Conservation (phyloP, 2,329 filamentous ascomycete species). For the Chaetomiaceae sp. region DNA sequence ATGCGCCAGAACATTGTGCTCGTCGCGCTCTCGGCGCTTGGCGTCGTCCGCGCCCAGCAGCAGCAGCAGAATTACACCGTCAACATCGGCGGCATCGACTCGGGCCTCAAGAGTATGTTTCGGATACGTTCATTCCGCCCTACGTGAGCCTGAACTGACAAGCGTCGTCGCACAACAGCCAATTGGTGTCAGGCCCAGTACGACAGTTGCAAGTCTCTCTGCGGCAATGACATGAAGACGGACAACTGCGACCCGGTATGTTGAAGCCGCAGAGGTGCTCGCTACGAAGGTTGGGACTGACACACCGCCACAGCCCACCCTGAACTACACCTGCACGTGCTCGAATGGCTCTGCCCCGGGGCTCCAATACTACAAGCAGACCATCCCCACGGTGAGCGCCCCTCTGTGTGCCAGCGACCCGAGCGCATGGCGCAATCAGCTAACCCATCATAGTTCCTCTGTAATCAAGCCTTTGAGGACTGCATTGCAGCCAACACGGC, state of each 20-base stretch:
- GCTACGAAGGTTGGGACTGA: slow-evolving; percentile 4
- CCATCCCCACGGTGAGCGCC: slow-evolving; percentile 38
- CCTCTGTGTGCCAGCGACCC: not conserved
- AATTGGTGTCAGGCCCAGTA: slow-evolving; percentile 47
- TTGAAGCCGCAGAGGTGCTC: not conserved
- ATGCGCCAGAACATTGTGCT: slow-evolving; percentile 39
- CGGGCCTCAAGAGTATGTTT: slow-evolving; percentile 35
- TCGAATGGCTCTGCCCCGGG: slow-evolving; percentile 43
- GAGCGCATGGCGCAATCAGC: slow-evolving; percentile 2
- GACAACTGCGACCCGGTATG: slow-evolving; percentile 46
- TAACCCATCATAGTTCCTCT: slow-evolving; percentile 40
- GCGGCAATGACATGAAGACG: slow-evolving; percentile 31
- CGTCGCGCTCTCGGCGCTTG: slow-evolving; percentile 40
- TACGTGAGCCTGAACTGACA: slow-evolving; percentile 5
- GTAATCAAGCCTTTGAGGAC: slow-evolving; percentile 40
- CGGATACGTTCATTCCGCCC: not conserved
- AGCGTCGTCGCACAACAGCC: slow-evolving; percentile 36
- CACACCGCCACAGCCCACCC: slow-evolving; percentile 30
- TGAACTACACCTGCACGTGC: slow-evolving; percentile 46
- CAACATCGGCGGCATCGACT: slow-evolving; percentile 32
- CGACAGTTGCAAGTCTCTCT: slow-evolving; percentile 46
- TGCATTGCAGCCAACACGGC: slow-evolving; percentile 41
- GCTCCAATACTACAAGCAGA: slow-evolving; percentile 48
- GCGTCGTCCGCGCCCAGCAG: slow-evolving; percentile 36
- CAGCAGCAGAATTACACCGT: slow-evolving; percentile 46